These are phyloP conservation scores for Eucalyptus cladocalyx DNA, from an alignment of 345 rosid genomes.

Conservation along the genomic window DNA sequence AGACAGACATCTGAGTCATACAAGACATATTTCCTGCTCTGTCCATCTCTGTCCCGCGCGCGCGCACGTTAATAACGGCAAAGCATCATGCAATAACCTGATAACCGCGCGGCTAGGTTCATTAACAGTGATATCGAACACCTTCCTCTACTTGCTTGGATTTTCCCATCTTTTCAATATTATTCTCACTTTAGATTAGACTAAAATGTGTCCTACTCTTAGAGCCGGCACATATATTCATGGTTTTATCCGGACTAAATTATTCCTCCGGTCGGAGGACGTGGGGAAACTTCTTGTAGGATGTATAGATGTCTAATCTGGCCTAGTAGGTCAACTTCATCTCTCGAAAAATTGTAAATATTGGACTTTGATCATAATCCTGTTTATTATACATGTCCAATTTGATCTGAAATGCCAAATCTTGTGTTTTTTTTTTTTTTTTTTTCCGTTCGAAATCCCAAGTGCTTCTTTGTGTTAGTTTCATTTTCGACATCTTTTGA, in stretches of 20 bases:
- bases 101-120: not conserved
- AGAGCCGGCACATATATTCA: not conserved
- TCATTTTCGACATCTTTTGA: not conserved
- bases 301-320: not conserved
- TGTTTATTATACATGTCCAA: not conserved
- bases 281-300: not conserved
- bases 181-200: not conserved
- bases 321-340: not conserved
- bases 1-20: not conserved
- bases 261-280: not conserved
- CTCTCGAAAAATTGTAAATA: not conserved
- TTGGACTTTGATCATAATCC: not conserved
- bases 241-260: not conserved
- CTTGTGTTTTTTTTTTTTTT: not conserved
- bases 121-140: not conserved
- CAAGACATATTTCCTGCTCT: not conserved
- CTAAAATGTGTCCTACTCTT: not conserved
- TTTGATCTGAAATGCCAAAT: not conserved
- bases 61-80: not conserved
- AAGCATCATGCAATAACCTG: not conserved
- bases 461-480: not conserved
- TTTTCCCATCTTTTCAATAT: not conserved
- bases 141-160: not conserved
- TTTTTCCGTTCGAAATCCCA: not conserved
- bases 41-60: too few species aligned